These are phyloP conservation scores for Spizellomyces punctatus DNA, from an alignment of 192 early-diverging fungal genomes.

Conservation along the genomic window DNA sequence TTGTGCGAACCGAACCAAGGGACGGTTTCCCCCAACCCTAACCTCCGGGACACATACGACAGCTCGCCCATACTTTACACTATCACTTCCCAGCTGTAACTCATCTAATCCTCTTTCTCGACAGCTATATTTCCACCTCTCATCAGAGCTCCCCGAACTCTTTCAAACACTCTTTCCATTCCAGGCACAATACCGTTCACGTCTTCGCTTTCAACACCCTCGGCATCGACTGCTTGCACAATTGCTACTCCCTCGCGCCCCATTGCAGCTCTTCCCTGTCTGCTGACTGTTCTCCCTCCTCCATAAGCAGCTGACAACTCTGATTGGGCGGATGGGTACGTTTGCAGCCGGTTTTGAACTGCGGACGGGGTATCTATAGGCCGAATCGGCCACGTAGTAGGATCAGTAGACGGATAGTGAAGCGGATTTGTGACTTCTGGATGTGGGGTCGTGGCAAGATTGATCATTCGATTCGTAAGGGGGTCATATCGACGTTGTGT, in stretches of 20 bases:
- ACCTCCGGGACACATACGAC: no score
- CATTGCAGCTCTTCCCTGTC: background rate
- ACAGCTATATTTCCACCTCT: slow-evolving; percentile 19
- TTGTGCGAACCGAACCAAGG: no score
- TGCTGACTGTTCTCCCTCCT: background rate
- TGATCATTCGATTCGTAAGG: slow-evolving; percentile 13
- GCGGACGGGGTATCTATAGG: slow-evolving; percentile 32
- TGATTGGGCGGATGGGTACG: slow-evolving; percentile 4
- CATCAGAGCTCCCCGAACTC: slow-evolving; percentile 30
- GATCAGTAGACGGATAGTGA: background rate
- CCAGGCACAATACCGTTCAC: background rate
- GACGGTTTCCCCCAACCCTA: no score
- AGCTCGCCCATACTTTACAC: no score
- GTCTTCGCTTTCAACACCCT: slow-evolving; percentile 39
- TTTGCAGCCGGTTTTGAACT: slow-evolving; percentile 32
- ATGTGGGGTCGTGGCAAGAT: no score
- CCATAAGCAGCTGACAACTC: slow-evolving; percentile 39
- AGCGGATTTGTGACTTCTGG: slow-evolving; percentile 2
- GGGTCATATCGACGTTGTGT: slow-evolving; percentile 26
- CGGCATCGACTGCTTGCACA: slow-evolving; percentile 54
- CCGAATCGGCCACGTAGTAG: slow-evolving; percentile 23
- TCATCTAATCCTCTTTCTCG: background rate
- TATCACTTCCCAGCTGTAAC: no score
- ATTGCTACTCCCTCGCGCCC: slow-evolving; percentile 31
- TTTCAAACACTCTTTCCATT: slow-evolving; percentile 42